Evolutionary conservation across 371 early-diverging fungal species (phyloP).

Genomic region (Circinella umbellata): DNA sequence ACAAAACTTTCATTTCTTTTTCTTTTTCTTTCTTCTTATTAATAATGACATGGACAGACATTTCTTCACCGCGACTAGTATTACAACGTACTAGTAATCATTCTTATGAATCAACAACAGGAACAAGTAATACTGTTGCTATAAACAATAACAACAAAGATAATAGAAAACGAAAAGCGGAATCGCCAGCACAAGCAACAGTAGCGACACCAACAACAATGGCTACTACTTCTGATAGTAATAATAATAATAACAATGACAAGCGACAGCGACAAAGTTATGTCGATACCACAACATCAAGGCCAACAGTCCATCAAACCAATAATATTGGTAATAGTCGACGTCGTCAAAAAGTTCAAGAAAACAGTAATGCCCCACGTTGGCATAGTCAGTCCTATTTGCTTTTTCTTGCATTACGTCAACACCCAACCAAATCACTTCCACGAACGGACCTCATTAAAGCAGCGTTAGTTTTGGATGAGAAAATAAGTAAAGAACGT

Average conservation of each 20-base stretch:
- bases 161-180: not conserved
- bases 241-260: not conserved
- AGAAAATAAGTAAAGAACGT: slow-evolving; percentile 66
- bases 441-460: slow-evolving; percentile 74
- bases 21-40: no score
- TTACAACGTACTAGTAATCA: not conserved
- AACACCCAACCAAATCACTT: slow-evolving; percentile 64
- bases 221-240: not conserved
- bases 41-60: slow-evolving; percentile 1
- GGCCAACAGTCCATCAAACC: not conserved
- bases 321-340: not conserved
- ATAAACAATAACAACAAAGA: not conserved
- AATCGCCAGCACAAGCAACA: not conserved
- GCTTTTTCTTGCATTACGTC: slow-evolving; percentile 77
- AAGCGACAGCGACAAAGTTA: not conserved
- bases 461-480: slow-evolving; percentile 73
- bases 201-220: not conserved
- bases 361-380: slow-evolving; percentile 55
- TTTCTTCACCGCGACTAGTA: slow-evolving; percentile 4
- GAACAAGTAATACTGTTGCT: not conserved
- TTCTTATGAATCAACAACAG: not conserved
- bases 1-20: not conserved
- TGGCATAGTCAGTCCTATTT: slow-evolving; percentile 89
- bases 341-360: slow-evolving; percentile 56
- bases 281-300: no score